phyloP scores from a whole-genome alignment of 1,139 yeast genomes.

The Nadsonia starkeyi-henricii region DNA sequence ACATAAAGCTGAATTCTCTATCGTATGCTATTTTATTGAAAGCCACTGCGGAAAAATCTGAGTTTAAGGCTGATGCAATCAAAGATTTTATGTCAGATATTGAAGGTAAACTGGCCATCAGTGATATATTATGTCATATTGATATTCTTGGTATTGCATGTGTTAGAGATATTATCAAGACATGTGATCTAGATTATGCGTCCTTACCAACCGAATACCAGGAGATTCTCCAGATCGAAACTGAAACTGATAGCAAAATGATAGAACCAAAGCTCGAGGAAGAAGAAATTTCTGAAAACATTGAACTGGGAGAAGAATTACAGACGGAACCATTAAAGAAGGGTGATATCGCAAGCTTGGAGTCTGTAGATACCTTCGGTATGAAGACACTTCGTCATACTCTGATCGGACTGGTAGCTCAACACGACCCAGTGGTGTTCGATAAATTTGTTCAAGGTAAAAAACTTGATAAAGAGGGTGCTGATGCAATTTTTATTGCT shows the following conservation, averaged over 20 bases:
- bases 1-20: slow-evolving; percentile 18
- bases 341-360: slow-evolving; percentile 39
- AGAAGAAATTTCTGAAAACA: not conserved
- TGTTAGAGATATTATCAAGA: slow-evolving; percentile 30
- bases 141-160: slow-evolving; percentile 62
- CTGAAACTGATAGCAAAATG: slow-evolving; percentile 2
- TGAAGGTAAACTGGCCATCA: slow-evolving; percentile 16
- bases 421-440: slow-evolving; percentile 7
- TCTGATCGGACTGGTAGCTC: slow-evolving; percentile 40
- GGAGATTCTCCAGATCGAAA: slow-evolving; percentile 1
- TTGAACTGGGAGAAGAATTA: slow-evolving; percentile 1
- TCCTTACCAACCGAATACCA: slow-evolving; percentile 7
- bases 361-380: slow-evolving; percentile 66
- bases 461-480: slow-evolving; percentile 7
- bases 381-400: slow-evolving; percentile 72
- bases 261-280: slow-evolving; percentile 4
- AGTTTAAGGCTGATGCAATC: slow-evolving; percentile 13
- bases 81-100: slow-evolving; percentile 20
- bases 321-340: slow-evolving; percentile 26
- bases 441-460: slow-evolving; percentile 11
- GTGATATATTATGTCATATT: slow-evolving; percentile 42
- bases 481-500: slow-evolving; percentile 17
- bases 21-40: slow-evolving; percentile 21
- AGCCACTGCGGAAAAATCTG: slow-evolving; percentile 18
- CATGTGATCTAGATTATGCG: slow-evolving; percentile 14